Evolutionary conservation across 768 basidiomycete genomes (phyloP).

Genomic region (Lactarius sanguifluus): DNA sequence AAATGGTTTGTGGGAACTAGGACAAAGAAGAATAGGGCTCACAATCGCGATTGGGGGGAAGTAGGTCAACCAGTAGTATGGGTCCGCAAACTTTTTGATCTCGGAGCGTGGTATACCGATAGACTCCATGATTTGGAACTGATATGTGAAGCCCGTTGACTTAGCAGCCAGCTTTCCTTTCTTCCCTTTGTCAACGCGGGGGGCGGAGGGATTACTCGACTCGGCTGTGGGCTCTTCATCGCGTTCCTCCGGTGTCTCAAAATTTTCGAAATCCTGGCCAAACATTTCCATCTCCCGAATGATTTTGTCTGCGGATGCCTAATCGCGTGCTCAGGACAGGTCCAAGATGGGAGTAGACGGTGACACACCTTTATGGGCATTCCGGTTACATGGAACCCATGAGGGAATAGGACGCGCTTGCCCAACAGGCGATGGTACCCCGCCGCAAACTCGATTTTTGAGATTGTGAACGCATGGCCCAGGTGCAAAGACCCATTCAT

Average conservation of each 20-base stretch:
- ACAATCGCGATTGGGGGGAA: conserved; percentile 96
- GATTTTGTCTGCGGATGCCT: conserved; percentile 98
- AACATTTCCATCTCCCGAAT: conserved; percentile 97
- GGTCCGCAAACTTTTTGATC: conserved; percentile 96
- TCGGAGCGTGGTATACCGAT: conserved; percentile 85
- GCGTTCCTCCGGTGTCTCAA: conserved; percentile 48
- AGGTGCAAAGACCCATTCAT: conserved; percentile 98
- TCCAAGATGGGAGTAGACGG: neutral
- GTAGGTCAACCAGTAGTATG: conserved; percentile 87
- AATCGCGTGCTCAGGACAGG: neutral
- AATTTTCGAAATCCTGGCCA: conserved; percentile 83
- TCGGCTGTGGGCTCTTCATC: conserved; percentile 43
- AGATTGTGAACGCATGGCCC: conserved; percentile 97
- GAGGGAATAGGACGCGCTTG: conserved; percentile 93
- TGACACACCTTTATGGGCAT: conserved; percentile 95
- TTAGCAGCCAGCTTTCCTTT: conserved; percentile 96
- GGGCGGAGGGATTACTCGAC: conserved; percentile 42
- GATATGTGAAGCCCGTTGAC: conserved; percentile 90
- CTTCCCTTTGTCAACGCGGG: conserved; percentile 74
- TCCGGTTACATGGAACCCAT: conserved; percentile 96
- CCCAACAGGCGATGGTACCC: conserved; percentile 96
- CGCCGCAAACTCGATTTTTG: conserved; percentile 95
- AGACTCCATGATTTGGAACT: conserved; percentile 98
- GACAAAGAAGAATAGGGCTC: conserved; percentile 13
- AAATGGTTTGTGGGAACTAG: conserved; percentile 20